Evolutionary conservation across 805 yeast species (phyloP), one percentile per base, ranked within the genome.

Genomic region (Cyberlindnera saturnus): DNA sequence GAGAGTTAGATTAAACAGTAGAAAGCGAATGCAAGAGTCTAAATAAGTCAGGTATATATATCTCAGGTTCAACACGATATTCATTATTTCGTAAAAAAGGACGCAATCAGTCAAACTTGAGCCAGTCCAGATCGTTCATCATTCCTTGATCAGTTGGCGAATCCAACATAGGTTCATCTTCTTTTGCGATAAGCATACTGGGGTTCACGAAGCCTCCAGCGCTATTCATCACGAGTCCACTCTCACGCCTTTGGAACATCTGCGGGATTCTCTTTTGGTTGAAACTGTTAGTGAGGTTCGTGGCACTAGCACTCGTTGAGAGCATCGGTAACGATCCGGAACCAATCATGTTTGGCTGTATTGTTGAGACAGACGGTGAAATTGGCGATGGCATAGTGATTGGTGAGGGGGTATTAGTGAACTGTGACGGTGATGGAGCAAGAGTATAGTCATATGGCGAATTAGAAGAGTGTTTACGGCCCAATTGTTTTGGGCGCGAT

Each of bases 221-320:
- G 9, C 31, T 34, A 15, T 33, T 34, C 20, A 10, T 20, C 20
- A 15, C 16, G 5, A 40, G 18, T 18, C 39, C 42, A 14, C 36
- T 44, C 41, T 46, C 48, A 19, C 46, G 38, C 20, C 50, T 40
- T 15, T 42, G 60, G 38, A 53, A 58, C 30, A 45, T 46, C 32
- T 51, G 60, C 30, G 62, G 62, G 6, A 58, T 55, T 32, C 62
- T 45, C 42, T 58, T 58, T 17, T 55, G 57, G 40, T 54, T 58
- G 42, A 58, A 57, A 1, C 53, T 46, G 26, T 55, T 53, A 9
- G 60, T 53, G 20, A 57, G 33, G 34, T 55, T 57, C 7, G 51
- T 50, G 2, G 62, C 49, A 11, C 53, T 48, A 2, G 62, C 49
- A 28, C 48, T 49, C n/a, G 43, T 39, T 13, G 41, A 39, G 19